Evolutionary conservation across 192 early-diverging fungal species (phyloP).

Genomic region (Thoreauomyces humboldtii): DNA sequence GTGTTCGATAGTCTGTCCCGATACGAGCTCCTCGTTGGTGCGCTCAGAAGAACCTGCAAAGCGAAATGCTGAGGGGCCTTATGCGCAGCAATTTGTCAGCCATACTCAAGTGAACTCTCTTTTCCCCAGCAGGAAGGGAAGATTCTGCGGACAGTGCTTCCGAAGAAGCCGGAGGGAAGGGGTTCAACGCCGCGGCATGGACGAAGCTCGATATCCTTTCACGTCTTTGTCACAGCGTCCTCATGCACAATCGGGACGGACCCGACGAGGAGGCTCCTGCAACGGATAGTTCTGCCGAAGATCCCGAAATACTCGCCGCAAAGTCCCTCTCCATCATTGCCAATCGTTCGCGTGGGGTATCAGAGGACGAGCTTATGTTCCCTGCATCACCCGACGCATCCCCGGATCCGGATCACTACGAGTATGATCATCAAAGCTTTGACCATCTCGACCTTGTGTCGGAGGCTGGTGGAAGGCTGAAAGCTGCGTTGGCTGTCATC

Average conservation of each 20-base stretch:
- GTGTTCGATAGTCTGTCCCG: not conserved
- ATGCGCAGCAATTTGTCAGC: too few relatives aligned
- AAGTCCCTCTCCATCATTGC: conserved; percentile 17
- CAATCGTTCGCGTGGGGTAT: conserved; percentile 15
- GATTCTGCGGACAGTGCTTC: not conserved
- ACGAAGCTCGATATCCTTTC: conserved; percentile 34
- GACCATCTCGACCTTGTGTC: conserved; percentile 22
- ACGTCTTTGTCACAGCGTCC: conserved; percentile 27
- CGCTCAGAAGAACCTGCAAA: too few relatives aligned
- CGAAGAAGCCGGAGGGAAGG: too few relatives aligned
- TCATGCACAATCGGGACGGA: conserved; percentile 8
- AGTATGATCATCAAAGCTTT: conserved; percentile 28
- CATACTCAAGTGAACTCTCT: too few relatives aligned
- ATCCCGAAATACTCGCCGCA: conserved; percentile 14
- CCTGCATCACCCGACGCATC: not conserved
- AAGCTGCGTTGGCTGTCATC: not conserved
- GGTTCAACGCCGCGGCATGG: conserved; percentile 10
- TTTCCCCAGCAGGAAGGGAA: not conserved
- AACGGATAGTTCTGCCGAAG: not conserved
- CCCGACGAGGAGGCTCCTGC: not conserved
- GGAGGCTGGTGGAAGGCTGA: conserved; percentile 2
- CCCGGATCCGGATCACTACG: conserved; percentile 8
- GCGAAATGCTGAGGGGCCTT: too few relatives aligned
- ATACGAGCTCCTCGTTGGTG: not conserved
- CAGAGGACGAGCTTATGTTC: not conserved